Base-by-base conservation (phyloP, 305 asterid species). In the Withania somnifera region DNA sequence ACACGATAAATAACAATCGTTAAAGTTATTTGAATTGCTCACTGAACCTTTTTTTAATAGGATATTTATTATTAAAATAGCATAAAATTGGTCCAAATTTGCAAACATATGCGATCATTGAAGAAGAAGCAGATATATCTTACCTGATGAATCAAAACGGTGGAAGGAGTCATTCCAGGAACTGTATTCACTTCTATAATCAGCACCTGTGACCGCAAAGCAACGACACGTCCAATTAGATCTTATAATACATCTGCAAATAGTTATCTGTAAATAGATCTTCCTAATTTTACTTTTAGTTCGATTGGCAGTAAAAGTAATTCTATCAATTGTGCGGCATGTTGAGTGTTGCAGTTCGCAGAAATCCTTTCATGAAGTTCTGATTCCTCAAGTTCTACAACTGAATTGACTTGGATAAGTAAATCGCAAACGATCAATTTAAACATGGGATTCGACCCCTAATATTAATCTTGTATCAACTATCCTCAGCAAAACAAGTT, bases 131-230 rank as follows among this genome's bases (percentile, higher is more conserved):
- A 81, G 2, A 80, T 54, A 61, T 75, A 71, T 86, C 85, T n/a
- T n/a, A 92, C 98, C 97, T 94, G 97, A 87, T 93, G 97, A 84
- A 94, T 91, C 84, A 94, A 87, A 84, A 94, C 98, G 0, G 98
- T 94, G 78, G 98, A 94, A 58, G 98, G 98, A 34, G 98, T 93
- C 98, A 94, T 94, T 89, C 98, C 98, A 17, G 97, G 98, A 75
- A 94, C 91, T 1, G 98, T 94, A 87, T 94, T 94, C 75, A 91
- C 98, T 86, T 94, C 98, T 24, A 94, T 94, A 42, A 94, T 89
- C 51, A 94, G 86, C 9, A 94, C 98, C 98, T 94, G 90, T 78
- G 85, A 82, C 81, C 51, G 47, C 24, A n/a, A 60, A 30, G 19
- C 20, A 42, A 79, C 11, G 1, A 20, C 9, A 40, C 36, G 26